Conservation (phyloP, 1,139 yeast genomes). For the Taphrina communis region DNA sequence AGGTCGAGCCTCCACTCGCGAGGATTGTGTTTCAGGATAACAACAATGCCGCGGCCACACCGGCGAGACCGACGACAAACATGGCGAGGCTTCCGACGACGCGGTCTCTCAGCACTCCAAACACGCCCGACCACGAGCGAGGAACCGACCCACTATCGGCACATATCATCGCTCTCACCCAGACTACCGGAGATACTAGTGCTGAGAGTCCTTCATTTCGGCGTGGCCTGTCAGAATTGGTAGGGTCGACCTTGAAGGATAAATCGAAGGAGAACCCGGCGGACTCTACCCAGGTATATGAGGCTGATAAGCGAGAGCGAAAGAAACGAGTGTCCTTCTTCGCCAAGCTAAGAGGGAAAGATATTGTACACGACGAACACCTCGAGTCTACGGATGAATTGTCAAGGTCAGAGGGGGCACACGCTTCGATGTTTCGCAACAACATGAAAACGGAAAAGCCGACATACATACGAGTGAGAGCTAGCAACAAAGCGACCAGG, state of each 20-base stretch:
- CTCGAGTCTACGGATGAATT: slow-evolving; percentile 27
- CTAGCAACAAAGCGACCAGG: slow-evolving; percentile 51
- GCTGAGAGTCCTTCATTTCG: slow-evolving; percentile 29
- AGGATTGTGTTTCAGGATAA: slow-evolving; percentile 10
- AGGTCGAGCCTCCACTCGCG: slow-evolving; percentile 16
- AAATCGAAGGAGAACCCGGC: neutral
- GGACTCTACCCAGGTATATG: slow-evolving; percentile 5
- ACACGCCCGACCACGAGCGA: slow-evolving; percentile 25
- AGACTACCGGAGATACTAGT: slow-evolving; percentile 2
- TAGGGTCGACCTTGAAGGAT: slow-evolving; percentile 11
- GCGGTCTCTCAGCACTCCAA: slow-evolving; percentile 8
- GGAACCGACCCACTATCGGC: slow-evolving; percentile 38
- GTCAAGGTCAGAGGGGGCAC: slow-evolving; percentile 51
- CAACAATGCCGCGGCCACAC: neutral
- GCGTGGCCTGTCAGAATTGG: slow-evolving; percentile 25
- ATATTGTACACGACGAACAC: slow-evolving; percentile 12
- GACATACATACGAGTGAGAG: slow-evolving; percentile 53
- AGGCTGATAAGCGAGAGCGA: slow-evolving; percentile 20
- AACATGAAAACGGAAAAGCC: slow-evolving; percentile 51
- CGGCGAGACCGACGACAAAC: neutral
- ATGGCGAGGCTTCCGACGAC: neutral
- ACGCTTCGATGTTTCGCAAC: slow-evolving; percentile 49
- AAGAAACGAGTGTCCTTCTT: slow-evolving; percentile 41
- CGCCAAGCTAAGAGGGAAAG: slow-evolving; percentile 35
- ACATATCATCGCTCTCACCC: slow-evolving; percentile 30